A percentile compares a stretch with the other conserved stretches of the same genome.
These are phyloP conservation scores for Flaveria ramosissima DNA, from an alignment of 129 eudicot species.

Conservation along the genomic window DNA sequence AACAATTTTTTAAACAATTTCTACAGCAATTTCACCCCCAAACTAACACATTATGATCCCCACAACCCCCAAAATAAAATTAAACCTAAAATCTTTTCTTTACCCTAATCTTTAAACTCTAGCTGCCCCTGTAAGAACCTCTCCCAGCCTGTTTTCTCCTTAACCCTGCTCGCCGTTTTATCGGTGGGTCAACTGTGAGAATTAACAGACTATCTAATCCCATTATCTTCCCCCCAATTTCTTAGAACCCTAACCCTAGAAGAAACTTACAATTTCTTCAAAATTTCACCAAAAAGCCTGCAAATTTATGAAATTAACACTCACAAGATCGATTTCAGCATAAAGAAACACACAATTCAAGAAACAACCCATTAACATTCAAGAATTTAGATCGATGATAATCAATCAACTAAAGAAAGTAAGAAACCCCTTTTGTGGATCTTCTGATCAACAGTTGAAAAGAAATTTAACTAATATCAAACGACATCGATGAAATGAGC, in stretches of 20 bases:
- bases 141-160: slow-evolving; percentile 89
- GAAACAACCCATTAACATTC: slow-evolving; percentile 37
- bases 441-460: slow-evolving; percentile 24
- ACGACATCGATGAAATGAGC: slow-evolving; percentile 57
- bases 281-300: slow-evolving; percentile 30
- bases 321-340: slow-evolving; percentile 19
- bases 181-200: slow-evolving; percentile 78
- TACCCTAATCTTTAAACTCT: slow-evolving; percentile 24
- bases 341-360: slow-evolving; percentile 10
- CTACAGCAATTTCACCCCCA: slow-evolving; percentile 28
- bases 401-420: neutral
- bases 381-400: neutral
- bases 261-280: slow-evolving; percentile 26
- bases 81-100: slow-evolving; percentile 27
- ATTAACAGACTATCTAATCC: slow-evolving; percentile 49
- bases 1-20: slow-evolving; percentile 30
- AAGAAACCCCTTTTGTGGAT: slow-evolving; percentile 31
- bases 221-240: slow-evolving; percentile 38
- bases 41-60: slow-evolving; percentile 33
- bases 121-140: slow-evolving; percentile 73
- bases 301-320: slow-evolving; percentile 3
- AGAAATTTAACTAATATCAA: slow-evolving; percentile 62
- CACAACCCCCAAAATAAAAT: slow-evolving; percentile 22
- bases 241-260: slow-evolving; percentile 47
- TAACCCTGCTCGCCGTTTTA: slow-evolving; percentile 76